These are phyloP conservation scores for Brasilioporus rufonigricans DNA, from an alignment of 768 basidiomycete genomes.

Conservation along the genomic window DNA sequence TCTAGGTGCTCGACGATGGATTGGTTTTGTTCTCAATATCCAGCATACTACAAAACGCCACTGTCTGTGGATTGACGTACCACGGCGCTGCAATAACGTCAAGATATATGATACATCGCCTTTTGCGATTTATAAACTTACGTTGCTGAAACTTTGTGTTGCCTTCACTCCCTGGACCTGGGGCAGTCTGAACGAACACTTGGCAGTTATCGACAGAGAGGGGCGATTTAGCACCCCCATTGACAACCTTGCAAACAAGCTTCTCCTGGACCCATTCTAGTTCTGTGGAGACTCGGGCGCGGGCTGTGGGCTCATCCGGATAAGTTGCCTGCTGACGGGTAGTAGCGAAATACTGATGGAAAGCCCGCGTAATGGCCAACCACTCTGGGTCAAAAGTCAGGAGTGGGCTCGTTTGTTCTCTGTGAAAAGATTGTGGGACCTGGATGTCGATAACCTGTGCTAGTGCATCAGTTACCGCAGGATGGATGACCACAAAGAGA, in stretches of 20 bases:
- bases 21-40: slow-evolving; percentile 76
- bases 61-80: slow-evolving; percentile 89
- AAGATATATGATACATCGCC: not conserved
- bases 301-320: slow-evolving; percentile 52
- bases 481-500: not conserved
- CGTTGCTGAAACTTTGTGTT: slow-evolving; percentile 38
- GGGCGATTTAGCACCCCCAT: not conserved
- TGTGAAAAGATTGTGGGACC: slow-evolving; percentile 20
- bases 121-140: slow-evolving; percentile 25
- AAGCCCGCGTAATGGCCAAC: slow-evolving; percentile 90
- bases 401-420: slow-evolving; percentile 24
- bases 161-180: slow-evolving; percentile 45
- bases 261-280: slow-evolving; percentile 69
- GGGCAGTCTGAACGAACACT: slow-evolving; percentile 65
- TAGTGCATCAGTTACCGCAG: not conserved
- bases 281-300: slow-evolving; percentile 56
- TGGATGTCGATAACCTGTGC: slow-evolving; percentile 72
- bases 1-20: slow-evolving; percentile 13
- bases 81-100: slow-evolving; percentile 50
- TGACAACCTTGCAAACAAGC: slow-evolving; percentile 31
- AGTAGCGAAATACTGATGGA: slow-evolving; percentile 74
- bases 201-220: slow-evolving; percentile 54
- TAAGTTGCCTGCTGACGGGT: slow-evolving; percentile 48
- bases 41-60: slow-evolving; percentile 79
- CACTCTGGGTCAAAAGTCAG: slow-evolving; percentile 86